These are phyloP conservation scores for Solanum habrochaites DNA, from an alignment of 257 asterid genomes.

Conservation along the genomic window DNA sequence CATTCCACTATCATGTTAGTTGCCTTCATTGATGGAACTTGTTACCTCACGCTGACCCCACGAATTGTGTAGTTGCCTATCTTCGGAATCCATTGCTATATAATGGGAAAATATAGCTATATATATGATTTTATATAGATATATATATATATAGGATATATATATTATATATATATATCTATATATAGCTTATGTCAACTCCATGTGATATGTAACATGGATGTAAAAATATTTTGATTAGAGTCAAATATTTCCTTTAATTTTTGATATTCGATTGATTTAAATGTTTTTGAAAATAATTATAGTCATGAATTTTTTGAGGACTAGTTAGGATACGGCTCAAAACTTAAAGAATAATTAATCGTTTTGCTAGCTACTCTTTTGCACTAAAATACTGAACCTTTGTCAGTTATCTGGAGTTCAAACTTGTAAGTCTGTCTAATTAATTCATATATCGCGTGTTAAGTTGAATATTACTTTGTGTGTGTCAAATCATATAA, in stretches of 20 bases:
- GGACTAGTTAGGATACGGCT: background rate
- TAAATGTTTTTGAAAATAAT: too few species aligned
- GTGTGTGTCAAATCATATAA: background rate
- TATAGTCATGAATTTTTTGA: background rate
- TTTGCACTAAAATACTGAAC: background rate
- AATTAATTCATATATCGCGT: background rate
- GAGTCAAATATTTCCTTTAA: too few species aligned
- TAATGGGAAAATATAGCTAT: too few species aligned
- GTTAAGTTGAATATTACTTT: background rate
- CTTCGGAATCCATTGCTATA: background rate
- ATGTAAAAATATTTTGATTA: too few species aligned
- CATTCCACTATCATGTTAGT: conserved; percentile 32
- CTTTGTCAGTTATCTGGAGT: background rate
- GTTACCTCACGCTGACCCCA: conserved; percentile 6
- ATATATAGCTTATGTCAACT: background rate
- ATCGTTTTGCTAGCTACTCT: background rate
- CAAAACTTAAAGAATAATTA: background rate
- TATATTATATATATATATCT: background rate
- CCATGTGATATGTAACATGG: background rate
- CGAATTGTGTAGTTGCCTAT: conserved; percentile 1
- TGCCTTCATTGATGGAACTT: conserved; percentile 25
- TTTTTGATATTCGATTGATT: too few species aligned
- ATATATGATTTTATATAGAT: too few species aligned
- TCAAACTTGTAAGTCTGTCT: background rate
- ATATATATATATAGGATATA: too few species aligned